Conservation (phyloP, 2,329 filamentous ascomycete genomes). For the Emergomyces pasteurianus region DNA sequence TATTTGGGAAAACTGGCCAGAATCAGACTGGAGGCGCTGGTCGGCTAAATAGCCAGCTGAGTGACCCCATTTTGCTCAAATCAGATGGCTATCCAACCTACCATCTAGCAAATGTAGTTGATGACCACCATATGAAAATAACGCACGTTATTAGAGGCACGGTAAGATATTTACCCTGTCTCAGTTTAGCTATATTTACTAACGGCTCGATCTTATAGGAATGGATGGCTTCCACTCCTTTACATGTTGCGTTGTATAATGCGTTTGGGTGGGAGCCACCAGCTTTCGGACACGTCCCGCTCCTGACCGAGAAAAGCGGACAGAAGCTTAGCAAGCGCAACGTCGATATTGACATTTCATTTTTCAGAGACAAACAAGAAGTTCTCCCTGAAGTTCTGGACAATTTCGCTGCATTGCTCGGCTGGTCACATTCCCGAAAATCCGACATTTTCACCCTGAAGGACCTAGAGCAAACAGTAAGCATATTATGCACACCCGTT, state of each 20-base stretch:
- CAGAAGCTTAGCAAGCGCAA: conserved; percentile 83
- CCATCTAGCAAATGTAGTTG: conserved; percentile 92
- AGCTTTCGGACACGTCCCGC: conserved; percentile 66
- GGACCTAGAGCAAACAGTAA: conserved; percentile 57
- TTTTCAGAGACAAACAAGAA: conserved; percentile 44
- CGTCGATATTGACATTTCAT: conserved; percentile 49
- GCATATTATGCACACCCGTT: conserved; percentile 14
- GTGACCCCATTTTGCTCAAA: conserved; percentile 85
- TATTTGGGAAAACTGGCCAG: conserved; percentile 55
- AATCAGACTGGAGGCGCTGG: conserved; percentile 25
- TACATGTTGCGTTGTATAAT: conserved; percentile 60
- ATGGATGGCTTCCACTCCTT: conserved; percentile 91
- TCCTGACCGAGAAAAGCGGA: conserved; percentile 56
- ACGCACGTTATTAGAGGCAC: conserved; percentile 89
- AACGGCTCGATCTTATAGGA: conserved; percentile 41
- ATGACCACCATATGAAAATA: conserved; percentile 90
- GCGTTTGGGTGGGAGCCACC: conserved; percentile 65
- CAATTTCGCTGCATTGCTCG: conserved; percentile 77
- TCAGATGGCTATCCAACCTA: conserved; percentile 89
- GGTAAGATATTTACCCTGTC: conserved; percentile 32
- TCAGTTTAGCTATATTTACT: neutral
- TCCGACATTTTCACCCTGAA: conserved; percentile 61
- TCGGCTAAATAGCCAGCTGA: conserved; percentile 40
- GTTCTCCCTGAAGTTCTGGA: conserved; percentile 52
- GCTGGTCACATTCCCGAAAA: conserved; percentile 61